Conservation (phyloP, 2,329 filamentous ascomycete genomes). For the Lecanicillium sp. region DNA sequence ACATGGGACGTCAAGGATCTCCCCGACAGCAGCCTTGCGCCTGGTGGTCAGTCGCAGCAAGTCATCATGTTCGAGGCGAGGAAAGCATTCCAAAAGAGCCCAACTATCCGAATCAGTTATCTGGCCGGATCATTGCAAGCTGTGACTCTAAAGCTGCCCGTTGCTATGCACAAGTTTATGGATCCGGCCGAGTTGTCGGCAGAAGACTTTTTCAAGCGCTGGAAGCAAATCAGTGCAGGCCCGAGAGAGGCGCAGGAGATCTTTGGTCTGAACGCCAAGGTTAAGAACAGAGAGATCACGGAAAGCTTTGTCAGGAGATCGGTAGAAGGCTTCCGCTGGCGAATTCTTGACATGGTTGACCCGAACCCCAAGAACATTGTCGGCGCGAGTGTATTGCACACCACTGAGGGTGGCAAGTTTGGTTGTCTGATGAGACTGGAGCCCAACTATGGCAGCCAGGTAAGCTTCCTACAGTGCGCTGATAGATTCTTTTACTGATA, state of each 20-base stretch:
- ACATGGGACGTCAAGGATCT: constrained; percentile 84
- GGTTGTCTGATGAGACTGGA: constrained; percentile 90
- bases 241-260: constrained; percentile 85
- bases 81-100: constrained; percentile 72
- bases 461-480: constrained; percentile 40
- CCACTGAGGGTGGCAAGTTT: constrained; percentile 78
- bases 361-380: constrained; percentile 92
- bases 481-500: constrained; percentile 17
- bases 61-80: constrained; percentile 92
- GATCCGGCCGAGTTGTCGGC: constrained; percentile 77
- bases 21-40: constrained; percentile 72
- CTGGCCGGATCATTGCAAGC: constrained; percentile 90
- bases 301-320: constrained; percentile 64
- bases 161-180: constrained; percentile 94
- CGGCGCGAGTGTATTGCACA: constrained; percentile 81
- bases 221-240: constrained; percentile 93
- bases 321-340: constrained; percentile 85
- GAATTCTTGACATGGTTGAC: constrained; percentile 77
- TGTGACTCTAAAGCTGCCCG: constrained; percentile 81
- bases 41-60: constrained; percentile 78
- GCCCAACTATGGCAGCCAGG: constrained; percentile 87
- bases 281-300: constrained; percentile 55
- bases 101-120: constrained; percentile 91
- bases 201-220: constrained; percentile 97
- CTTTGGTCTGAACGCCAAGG: constrained; percentile 58